Conservation (phyloP, 352 stramenopile species). For the Phytophthora colocasiae region DNA sequence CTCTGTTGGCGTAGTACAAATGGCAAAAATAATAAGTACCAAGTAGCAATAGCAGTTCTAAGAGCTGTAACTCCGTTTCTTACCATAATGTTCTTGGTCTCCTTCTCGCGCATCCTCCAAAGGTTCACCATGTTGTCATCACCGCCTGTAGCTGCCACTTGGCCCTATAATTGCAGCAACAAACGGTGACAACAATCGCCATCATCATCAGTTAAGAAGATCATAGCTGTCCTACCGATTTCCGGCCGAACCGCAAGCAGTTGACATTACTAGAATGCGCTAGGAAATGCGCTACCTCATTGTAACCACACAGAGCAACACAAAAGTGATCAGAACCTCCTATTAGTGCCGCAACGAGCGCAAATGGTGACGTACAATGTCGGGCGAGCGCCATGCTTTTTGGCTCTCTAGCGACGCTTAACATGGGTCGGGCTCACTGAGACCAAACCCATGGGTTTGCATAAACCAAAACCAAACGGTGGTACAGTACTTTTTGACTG, state of each 20-base stretch:
- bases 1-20: slow-evolving; percentile 47
- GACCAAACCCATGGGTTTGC: neutral
- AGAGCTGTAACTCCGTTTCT: neutral
- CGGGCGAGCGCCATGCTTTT: slow-evolving; percentile 53
- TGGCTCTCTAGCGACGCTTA: slow-evolving; percentile 24
- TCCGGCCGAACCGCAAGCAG: slow-evolving; percentile 81
- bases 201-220: no score
- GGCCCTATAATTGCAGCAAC: slow-evolving; percentile 45
- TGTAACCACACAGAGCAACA: neutral
- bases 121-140: slow-evolving; percentile 86
- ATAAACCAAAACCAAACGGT: neutral
- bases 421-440: neutral
- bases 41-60: neutral
- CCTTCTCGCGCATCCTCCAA: slow-evolving; percentile 87
- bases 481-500: slow-evolving; percentile 24
- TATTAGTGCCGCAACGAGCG: neutral
- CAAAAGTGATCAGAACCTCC: neutral
- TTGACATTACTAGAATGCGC: slow-evolving; percentile 86
- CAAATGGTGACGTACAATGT: slow-evolving; percentile 52
- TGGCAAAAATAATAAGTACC: neutral
- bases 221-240: slow-evolving; percentile 56
- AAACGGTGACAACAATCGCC: slow-evolving; percentile 1
- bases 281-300: slow-evolving; percentile 72
- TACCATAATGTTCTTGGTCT: slow-evolving; percentile 92
- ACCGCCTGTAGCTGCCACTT: slow-evolving; percentile 80